These are phyloP conservation scores for Phlegmacium glaucopus DNA, from an alignment of 768 basidiomycete species.

Conservation along the genomic window DNA sequence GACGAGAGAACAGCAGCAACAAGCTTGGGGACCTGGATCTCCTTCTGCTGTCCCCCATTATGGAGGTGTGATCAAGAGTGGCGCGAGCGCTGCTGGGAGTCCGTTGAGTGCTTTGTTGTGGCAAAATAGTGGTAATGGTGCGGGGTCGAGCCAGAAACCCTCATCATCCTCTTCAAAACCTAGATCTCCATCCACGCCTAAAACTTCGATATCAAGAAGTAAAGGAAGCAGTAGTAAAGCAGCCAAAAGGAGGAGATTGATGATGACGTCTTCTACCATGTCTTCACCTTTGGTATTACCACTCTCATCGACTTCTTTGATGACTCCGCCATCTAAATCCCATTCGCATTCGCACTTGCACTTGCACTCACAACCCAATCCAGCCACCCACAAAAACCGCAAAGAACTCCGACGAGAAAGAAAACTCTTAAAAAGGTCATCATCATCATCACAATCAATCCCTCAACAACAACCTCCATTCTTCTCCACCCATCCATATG, in stretches of 20 bases:
- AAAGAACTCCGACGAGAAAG: slow-evolving; percentile 68
- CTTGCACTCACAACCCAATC: slow-evolving; percentile 24
- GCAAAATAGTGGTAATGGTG: slow-evolving; percentile 25
- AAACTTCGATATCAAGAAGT: background rate
- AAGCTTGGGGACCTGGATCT: slow-evolving; percentile 26
- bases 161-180: too few relatives aligned
- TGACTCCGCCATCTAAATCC: slow-evolving; percentile 17
- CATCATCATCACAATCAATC: slow-evolving; percentile 41
- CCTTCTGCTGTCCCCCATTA: slow-evolving; percentile 37
- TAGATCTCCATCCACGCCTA: slow-evolving; percentile 6
- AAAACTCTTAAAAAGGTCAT: slow-evolving; percentile 62
- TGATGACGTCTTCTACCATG: slow-evolving; percentile 23
- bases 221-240: slow-evolving; percentile 20
- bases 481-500: too few relatives aligned
- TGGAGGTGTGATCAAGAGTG: slow-evolving; percentile 46
- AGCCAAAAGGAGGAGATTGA: slow-evolving; percentile 23
- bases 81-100: slow-evolving; percentile 18
- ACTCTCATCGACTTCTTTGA: slow-evolving; percentile 55
- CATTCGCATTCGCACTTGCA: slow-evolving; percentile 1
- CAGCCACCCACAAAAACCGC: slow-evolving; percentile 44
- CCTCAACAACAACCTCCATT: slow-evolving; percentile 39
- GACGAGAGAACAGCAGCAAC: slow-evolving; percentile 37
- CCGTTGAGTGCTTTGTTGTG: slow-evolving; percentile 57
- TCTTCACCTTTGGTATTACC: slow-evolving; percentile 31
- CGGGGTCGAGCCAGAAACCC: background rate